Evolutionary conservation across 768 basidiomycete species (phyloP).

Genomic region (Lactarius sp.): DNA sequence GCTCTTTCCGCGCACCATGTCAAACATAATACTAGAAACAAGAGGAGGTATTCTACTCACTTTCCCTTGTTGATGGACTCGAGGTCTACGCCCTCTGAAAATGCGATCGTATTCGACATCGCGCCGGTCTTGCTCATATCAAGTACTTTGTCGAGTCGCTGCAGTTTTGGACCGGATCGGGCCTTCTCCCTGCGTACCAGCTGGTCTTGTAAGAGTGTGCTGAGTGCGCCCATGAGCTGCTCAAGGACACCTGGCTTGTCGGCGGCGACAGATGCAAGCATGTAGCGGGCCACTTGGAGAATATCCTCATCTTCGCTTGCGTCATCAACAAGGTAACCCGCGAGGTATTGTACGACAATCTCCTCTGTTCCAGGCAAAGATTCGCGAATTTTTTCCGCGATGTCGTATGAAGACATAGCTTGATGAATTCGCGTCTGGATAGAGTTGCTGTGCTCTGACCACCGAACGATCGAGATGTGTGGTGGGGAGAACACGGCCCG

Average conservation of each 20-base stretch:
- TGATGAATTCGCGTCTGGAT: too few species aligned
- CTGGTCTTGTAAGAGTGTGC: slow-evolving; percentile 59
- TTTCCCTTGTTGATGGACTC: slow-evolving; percentile 94
- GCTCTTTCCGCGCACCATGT: slow-evolving; percentile 44
- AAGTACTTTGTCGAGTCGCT: slow-evolving; percentile 81
- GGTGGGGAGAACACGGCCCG: neutral
- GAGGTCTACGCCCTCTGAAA: slow-evolving; percentile 80
- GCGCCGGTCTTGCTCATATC: slow-evolving; percentile 77
- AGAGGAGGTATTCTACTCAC: slow-evolving; percentile 37
- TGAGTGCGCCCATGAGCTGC: slow-evolving; percentile 60
- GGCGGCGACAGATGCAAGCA: slow-evolving; percentile 72
- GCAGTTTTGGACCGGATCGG: slow-evolving; percentile 54
- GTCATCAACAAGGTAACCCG: slow-evolving; percentile 86
- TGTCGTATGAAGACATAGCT: slow-evolving; percentile 64
- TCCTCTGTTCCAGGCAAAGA: slow-evolving; percentile 76
- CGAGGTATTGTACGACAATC: slow-evolving; percentile 77
- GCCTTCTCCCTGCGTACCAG: slow-evolving; percentile 52
- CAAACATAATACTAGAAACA: neutral
- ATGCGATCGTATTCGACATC: slow-evolving; percentile 73
- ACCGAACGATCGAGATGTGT: too few species aligned
- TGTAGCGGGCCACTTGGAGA: slow-evolving; percentile 65
- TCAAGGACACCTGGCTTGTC: slow-evolving; percentile 53
- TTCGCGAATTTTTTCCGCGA: slow-evolving; percentile 72
- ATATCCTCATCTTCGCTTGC: slow-evolving; percentile 86
- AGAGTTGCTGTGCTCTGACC: too few species aligned